Conservation (phyloP, 2,329 filamentous ascomycete species). For the Sporothrix protearum region DNA sequence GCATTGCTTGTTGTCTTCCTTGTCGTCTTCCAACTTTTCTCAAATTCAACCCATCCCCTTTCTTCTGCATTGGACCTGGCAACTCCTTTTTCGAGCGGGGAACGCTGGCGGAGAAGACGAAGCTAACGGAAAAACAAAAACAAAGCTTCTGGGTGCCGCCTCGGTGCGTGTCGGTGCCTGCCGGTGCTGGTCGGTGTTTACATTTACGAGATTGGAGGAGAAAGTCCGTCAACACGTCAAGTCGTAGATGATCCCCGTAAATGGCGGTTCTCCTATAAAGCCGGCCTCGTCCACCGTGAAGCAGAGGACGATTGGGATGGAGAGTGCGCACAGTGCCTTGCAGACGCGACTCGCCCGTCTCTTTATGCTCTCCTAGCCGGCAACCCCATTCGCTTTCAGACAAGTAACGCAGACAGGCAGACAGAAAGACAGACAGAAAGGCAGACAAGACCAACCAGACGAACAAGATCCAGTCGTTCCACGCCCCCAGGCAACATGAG, state of each 20-base stretch:
- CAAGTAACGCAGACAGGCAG: too few relatives aligned
- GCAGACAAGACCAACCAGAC: too few relatives aligned
- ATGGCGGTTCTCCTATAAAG: neutral
- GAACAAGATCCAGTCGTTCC: too few relatives aligned
- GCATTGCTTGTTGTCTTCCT: neutral
- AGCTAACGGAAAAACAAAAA: conserved; percentile 7
- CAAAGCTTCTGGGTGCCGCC: neutral
- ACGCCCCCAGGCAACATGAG: neutral
- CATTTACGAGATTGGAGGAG: neutral
- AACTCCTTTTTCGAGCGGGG: neutral
- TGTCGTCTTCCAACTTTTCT: too few relatives aligned
- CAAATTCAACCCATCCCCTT: neutral
- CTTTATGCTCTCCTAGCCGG: neutral
- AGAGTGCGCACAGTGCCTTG: neutral
- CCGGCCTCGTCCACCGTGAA: neutral
- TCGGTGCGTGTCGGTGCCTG: conserved; percentile 13
- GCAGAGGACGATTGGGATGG: neutral
- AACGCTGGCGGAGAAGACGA: neutral
- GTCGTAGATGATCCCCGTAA: neutral
- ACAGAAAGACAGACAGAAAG: too few relatives aligned
- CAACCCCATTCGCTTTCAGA: neutral
- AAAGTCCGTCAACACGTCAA: neutral
- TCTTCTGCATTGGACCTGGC: neutral
- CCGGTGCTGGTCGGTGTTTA: conserved; percentile 11
- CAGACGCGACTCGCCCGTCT: neutral